A percentile compares a stretch with the other conserved stretches of the same genome.
phyloP scores from a whole-genome alignment of 2,329 filamentous ascomycete species.

The Periglandula ipomoeae region DNA sequence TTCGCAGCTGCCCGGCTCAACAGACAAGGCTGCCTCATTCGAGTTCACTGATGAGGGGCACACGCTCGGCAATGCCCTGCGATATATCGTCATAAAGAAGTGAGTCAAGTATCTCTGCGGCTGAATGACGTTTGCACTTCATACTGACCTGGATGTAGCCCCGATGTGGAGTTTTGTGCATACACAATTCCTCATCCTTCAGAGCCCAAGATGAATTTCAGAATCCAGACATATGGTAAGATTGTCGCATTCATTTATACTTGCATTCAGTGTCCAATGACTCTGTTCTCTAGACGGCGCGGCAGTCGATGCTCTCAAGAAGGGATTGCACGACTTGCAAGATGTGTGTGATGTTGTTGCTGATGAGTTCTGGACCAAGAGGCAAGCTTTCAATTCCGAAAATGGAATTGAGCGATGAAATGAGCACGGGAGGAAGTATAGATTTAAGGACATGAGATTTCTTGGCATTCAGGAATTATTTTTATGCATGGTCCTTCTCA shows the following conservation, averaged over 20 bases:
- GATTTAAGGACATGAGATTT: neutral
- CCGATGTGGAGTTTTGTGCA: conserved; percentile 94
- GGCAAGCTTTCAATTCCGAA: conserved; percentile 25
- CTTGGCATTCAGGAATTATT: conserved; percentile 5
- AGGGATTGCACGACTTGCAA: conserved; percentile 80
- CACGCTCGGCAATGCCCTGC: conserved; percentile 85
- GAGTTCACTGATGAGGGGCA: conserved; percentile 92
- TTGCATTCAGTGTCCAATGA: conserved; percentile 3
- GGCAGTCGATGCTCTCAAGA: conserved; percentile 78
- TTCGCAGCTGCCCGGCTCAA: conserved; percentile 69
- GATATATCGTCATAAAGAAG: conserved; percentile 99
- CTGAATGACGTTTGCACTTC: too few species aligned
- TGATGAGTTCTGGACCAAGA: conserved; percentile 71
- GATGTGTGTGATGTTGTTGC: conserved; percentile 88
- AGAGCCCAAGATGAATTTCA: conserved; percentile 90
- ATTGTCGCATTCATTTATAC: conserved; percentile 8
- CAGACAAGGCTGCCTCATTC: conserved; percentile 84
- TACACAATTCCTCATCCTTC: conserved; percentile 97
- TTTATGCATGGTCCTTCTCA: conserved; percentile 3
- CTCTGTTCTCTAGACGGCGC: conserved; percentile 51
- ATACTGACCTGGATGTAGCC: conserved; percentile 41
- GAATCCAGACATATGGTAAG: conserved; percentile 94
- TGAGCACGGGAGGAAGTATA: conserved; percentile 5
- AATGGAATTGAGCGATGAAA: conserved; percentile 23
- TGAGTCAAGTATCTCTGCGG: conserved; percentile 42